Percentiles rank a stretch among this genome's conserved stretches.
Evolutionary conservation across 2,329 filamentous ascomycete genomes (phyloP).

Genomic region (Penicillium polonicum): DNA sequence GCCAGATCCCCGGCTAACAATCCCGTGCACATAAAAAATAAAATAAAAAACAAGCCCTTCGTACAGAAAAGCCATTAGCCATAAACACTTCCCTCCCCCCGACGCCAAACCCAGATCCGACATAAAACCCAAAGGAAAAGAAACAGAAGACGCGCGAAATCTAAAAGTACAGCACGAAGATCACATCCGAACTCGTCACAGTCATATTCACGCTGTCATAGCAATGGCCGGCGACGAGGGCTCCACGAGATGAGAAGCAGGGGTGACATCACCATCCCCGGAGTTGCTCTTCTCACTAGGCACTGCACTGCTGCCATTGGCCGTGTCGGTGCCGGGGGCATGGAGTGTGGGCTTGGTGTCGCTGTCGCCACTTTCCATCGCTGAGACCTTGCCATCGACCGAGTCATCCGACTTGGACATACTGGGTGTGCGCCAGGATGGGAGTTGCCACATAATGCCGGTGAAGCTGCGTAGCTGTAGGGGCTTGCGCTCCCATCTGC

Average conservation of each 20-base stretch:
- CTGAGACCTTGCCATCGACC: constrained; percentile 58
- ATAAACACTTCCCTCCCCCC: neutral
- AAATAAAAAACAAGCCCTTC: neutral
- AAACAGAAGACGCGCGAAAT: neutral
- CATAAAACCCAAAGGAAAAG: neutral
- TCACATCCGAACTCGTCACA: constrained; percentile 1
- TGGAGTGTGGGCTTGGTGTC: constrained; percentile 58
- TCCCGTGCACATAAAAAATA: neutral
- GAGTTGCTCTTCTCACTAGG: constrained; percentile 61
- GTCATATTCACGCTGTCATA: constrained; percentile 35
- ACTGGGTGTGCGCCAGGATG: constrained; percentile 69
- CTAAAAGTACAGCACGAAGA: constrained; percentile 28
- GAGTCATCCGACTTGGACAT: constrained; percentile 52
- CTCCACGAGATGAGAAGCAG: constrained; percentile 48
- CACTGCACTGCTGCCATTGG: constrained; percentile 49
- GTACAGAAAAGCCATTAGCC: neutral
- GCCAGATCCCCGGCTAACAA: neutral
- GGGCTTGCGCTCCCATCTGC: constrained; percentile 81
- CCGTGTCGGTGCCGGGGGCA: constrained; percentile 21
- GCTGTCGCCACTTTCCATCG: constrained; percentile 55
- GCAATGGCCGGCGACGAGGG: constrained; percentile 52
- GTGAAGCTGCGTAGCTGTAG: constrained; percentile 92
- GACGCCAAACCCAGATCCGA: constrained; percentile 1
- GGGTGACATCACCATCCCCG: constrained; percentile 50
- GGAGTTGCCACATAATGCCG: constrained; percentile 76